Base-by-base conservation (phyloP, 78 protist genomes). In the Tieghemostelium lacteum region DNA sequence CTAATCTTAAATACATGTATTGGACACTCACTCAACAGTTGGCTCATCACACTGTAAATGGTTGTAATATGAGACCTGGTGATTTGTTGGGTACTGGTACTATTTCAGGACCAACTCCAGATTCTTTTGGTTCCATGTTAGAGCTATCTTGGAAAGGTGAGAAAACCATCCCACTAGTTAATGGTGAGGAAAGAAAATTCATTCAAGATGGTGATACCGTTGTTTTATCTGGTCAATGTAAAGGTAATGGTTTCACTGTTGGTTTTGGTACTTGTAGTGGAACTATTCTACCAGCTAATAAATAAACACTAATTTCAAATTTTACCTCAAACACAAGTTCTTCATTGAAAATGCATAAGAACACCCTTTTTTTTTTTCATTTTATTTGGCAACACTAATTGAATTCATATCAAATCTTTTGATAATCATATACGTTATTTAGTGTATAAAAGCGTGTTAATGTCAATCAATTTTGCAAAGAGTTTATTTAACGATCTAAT, bases 21-120 rank as follows among this genome's bases (percentile, higher is more conserved):
- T 97, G 99, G 99, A 92, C 96, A 14, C 85, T 93, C 78, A 87
- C 60, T 57, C 99, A 97, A 85, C 97, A 95, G 94, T 85, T 97
- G 20, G 96, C 95, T 29, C 98, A 97, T 92, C 99, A 96, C 87
- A 77, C 95, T 37, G 50, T 94, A 62, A 94, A 26, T 52, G 99
- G 99, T 22, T 96, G 98, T 70, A 94, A 94, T 85, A 60, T 96
- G 86, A 57, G 58, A n/a, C 73, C 99, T 24, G 99, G 99, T 36
- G 98, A 96, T 37, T 49, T 96, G 6, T 33, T 95, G 17, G 99
- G 93, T 40, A 73, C 98, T n/a, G 99, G 99, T 63, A 97, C 99
- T 24, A 95, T 97, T 85, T 36, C 76, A 40, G 99, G 99, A n/a
- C 93, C 95, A 89, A 87, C 88, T 26, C 86, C 19, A 36, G 96